Evolutionary conservation across 768 basidiomycete genomes (phyloP).

Genomic region (Tylopilus vinaceipallidus): DNA sequence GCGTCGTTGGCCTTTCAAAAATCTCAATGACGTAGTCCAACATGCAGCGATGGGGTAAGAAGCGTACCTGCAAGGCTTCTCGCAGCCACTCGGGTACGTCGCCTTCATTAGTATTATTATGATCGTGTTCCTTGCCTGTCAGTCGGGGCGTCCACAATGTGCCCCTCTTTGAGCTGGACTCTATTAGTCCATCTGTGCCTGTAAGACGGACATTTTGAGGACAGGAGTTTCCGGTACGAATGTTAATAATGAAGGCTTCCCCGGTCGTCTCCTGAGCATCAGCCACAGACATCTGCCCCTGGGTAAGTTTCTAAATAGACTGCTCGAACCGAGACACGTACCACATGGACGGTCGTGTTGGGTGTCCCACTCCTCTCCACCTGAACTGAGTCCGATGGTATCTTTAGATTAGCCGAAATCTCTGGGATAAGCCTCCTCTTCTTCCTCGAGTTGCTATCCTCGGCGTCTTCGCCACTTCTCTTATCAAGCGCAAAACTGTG

Average conservation of each 20-base stretch:
- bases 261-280: constrained; percentile 40
- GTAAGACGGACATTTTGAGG: constrained; percentile 25
- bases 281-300: constrained; percentile 27
- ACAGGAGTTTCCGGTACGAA: constrained; percentile 68
- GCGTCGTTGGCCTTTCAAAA: constrained; percentile 50
- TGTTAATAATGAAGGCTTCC: constrained; percentile 57
- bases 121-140: constrained; percentile 4
- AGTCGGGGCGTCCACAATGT: constrained; percentile 10
- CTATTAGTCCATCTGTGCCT: constrained; percentile 6
- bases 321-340: constrained; percentile 17
- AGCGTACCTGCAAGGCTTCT: constrained; percentile 53
- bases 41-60: constrained; percentile 11
- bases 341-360: constrained; percentile 15
- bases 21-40: constrained; percentile 8
- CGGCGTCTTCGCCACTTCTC: constrained; percentile 6
- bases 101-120: constrained; percentile 11
- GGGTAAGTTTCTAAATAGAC: constrained; percentile 12
- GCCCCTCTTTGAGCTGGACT: constrained; percentile 11
- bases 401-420: constrained; percentile 3
- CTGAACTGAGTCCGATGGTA: constrained; percentile 3
- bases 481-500: constrained; percentile 52
- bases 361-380: constrained; percentile 9
- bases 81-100: constrained; percentile 62
- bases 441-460: constrained; percentile 45
- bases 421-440: constrained; percentile 42